These are phyloP conservation scores for Metarhizium humberi DNA, from an alignment of 2,329 filamentous ascomycete species.

Conservation along the genomic window DNA sequence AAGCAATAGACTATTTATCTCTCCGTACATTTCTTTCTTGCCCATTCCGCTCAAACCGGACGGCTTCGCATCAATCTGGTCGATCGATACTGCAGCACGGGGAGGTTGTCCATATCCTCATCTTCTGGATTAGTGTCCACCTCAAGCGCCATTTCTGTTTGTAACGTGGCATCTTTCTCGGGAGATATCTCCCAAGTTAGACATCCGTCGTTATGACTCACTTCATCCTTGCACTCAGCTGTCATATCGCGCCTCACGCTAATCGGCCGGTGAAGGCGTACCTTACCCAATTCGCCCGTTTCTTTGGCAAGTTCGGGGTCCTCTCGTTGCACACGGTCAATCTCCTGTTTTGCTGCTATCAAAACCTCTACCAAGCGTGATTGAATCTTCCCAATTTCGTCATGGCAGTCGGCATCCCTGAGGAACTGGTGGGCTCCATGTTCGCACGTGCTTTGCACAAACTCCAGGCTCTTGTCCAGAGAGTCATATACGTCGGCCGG, in stretches of 20 bases:
- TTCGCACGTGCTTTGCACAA: conserved; percentile 74
- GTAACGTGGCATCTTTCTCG: conserved; percentile 5
- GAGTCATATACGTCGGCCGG: conserved; percentile 53
- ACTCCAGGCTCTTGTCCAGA: conserved; percentile 70
- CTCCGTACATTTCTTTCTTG: neutral
- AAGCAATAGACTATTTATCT: neutral
- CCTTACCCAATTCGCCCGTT: conserved; percentile 28
- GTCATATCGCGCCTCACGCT: conserved; percentile 40
- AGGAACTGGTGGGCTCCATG: conserved; percentile 81
- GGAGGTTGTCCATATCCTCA: conserved; percentile 30
- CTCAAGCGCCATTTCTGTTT: conserved; percentile 18
- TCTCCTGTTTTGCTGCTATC: conserved; percentile 49
- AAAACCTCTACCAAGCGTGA: conserved; percentile 55
- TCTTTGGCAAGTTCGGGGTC: conserved; percentile 35
- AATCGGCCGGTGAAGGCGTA: conserved; percentile 41
- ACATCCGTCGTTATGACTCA: conserved; percentile 12
- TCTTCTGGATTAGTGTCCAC: conserved; percentile 28
- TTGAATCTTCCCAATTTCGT: conserved; percentile 63
- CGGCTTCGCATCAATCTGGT: conserved; percentile 29
- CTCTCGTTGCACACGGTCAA: conserved; percentile 45
- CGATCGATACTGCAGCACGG: conserved; percentile 32
- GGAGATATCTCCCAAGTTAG: conserved; percentile 13
- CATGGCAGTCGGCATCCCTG: conserved; percentile 76
- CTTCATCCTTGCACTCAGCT: conserved; percentile 18
- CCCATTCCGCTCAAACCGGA: conserved; percentile 5